Conservation (phyloP, 148 eudicot species). For the Rhododendron williamsianum region DNA sequence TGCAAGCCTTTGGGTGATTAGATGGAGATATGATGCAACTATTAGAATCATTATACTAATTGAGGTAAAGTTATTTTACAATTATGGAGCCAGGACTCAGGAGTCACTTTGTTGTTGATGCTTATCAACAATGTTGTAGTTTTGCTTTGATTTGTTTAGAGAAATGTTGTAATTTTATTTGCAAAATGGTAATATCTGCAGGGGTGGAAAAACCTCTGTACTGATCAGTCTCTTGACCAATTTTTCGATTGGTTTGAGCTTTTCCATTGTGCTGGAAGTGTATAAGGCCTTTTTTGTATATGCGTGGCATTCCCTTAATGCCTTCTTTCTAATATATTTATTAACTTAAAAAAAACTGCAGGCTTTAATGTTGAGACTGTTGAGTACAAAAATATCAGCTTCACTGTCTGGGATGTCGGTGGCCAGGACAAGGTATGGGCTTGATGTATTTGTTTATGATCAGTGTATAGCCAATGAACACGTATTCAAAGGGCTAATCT, state of each 20-base stretch:
- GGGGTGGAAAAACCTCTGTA: not conserved
- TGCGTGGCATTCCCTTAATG: not conserved
- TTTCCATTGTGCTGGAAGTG: no score
- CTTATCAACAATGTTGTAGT: not conserved
- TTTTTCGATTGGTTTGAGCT: no score
- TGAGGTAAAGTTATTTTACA: not conserved
- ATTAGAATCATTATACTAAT: not conserved
- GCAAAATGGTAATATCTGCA: not conserved
- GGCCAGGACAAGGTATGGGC: conserved; percentile 40
- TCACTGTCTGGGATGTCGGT: conserved; percentile 54
- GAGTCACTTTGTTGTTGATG: not conserved
- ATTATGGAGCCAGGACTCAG: not conserved
- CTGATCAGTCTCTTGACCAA: no score
- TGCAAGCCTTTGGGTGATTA: not conserved
- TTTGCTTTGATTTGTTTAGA: not conserved
- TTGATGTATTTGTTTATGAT: not conserved
- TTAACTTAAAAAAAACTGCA: conserved; percentile 2
- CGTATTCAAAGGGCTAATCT: not conserved
- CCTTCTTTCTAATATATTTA: no score
- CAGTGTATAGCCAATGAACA: not conserved
- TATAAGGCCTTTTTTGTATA: no score
- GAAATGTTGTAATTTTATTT: not conserved
- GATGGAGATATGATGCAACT: not conserved
- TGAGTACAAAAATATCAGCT: conserved; percentile 53
- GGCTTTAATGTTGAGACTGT: conserved; percentile 35